phyloP scores from a whole-genome alignment of 352 stramenopile genomes.

The Globisporangium middletonii region DNA sequence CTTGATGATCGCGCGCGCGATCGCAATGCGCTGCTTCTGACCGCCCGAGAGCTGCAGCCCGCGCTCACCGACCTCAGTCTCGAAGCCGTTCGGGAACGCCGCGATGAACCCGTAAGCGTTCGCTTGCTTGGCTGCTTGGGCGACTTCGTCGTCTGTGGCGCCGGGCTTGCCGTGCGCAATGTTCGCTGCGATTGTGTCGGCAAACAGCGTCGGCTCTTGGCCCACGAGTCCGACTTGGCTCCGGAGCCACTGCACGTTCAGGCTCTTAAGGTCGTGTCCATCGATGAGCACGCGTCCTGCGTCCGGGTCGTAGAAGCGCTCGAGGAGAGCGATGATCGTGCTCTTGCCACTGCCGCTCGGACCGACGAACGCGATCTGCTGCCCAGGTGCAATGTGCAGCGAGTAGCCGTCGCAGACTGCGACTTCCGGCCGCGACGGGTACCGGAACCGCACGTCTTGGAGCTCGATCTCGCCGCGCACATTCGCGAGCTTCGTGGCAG shows the following conservation, averaged over 20 bases:
- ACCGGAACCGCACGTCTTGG: constrained; percentile 75
- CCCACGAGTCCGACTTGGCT: constrained; percentile 85
- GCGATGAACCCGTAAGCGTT: constrained; percentile 92
- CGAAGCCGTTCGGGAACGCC: constrained; percentile 64
- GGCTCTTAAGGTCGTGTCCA: constrained; percentile 23
- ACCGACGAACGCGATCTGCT: constrained; percentile 35
- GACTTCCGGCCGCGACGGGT: constrained; percentile 49
- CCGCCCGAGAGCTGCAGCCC: constrained; percentile 66
- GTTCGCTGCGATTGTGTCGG: constrained; percentile 29
- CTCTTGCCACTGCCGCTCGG: constrained; percentile 8
- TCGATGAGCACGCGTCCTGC: constrained; percentile 30
- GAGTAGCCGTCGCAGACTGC: constrained; percentile 59
- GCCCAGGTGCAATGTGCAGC: constrained; percentile 45
- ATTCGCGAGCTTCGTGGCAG: constrained; percentile 16
- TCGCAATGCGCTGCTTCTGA: constrained; percentile 57
- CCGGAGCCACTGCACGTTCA: constrained; percentile 84
- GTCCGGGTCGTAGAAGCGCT: constrained; percentile 27
- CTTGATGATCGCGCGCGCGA: constrained; percentile 56
- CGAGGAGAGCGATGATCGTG: constrained; percentile 7
- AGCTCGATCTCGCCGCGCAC: constrained; percentile 57
- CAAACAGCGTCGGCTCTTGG: constrained; percentile 46
- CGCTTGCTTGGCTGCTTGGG: constrained; percentile 19
- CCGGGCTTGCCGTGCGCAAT: constrained; percentile 63
- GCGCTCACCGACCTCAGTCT: constrained; percentile 87
- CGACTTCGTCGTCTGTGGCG: constrained; percentile 28